These are phyloP conservation scores for Dissoconium aciculare DNA, from an alignment of 2,329 filamentous ascomycete genomes.

Conservation along the genomic window DNA sequence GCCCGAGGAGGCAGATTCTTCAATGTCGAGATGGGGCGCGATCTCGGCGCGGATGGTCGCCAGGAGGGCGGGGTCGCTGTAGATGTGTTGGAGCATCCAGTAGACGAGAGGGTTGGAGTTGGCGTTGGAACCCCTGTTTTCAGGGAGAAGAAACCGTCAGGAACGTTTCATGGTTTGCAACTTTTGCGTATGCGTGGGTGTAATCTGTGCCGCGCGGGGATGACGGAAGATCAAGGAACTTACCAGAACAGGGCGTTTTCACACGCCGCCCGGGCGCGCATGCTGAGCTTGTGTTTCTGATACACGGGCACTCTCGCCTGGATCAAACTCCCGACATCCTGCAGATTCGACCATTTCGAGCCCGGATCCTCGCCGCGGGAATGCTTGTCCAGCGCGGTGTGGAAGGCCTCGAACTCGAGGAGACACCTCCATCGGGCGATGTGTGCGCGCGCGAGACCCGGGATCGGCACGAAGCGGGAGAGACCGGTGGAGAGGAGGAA, in stretches of 20 bases:
- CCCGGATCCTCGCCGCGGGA: slow-evolving; percentile 16
- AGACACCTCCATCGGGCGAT: slow-evolving; percentile 22
- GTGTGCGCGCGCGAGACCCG: slow-evolving; percentile 35
- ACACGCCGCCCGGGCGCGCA: slow-evolving; percentile 20
- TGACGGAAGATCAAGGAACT: too few species aligned
- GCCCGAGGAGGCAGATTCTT: slow-evolving; percentile 17
- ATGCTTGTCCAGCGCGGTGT: slow-evolving; percentile 21
- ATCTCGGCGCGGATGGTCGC: slow-evolving; percentile 24
- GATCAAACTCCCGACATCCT: slow-evolving; percentile 22
- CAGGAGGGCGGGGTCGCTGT: slow-evolving; percentile 19
- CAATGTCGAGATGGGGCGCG: slow-evolving; percentile 18
- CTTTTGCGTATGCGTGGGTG: too few species aligned
- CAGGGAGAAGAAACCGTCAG: too few species aligned
- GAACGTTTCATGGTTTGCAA: too few species aligned
- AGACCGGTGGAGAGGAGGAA: slow-evolving; percentile 40
- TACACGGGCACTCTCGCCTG: slow-evolving; percentile 21
- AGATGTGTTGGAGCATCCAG: slow-evolving; percentile 26
- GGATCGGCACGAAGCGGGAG: slow-evolving; percentile 41
- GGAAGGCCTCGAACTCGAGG: slow-evolving; percentile 15
- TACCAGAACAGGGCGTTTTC: slow-evolving; percentile 42
- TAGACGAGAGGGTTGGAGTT: slow-evolving; percentile 36
- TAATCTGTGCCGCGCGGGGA: too few species aligned
- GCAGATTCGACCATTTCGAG: slow-evolving; percentile 20
- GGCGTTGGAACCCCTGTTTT: slow-evolving; percentile 38
- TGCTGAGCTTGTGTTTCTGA: slow-evolving; percentile 18